A percentile compares a stretch with the other conserved stretches of the same genome.
phyloP scores from a whole-genome alignment of 2,329 filamentous ascomycete genomes.

The Annulohypoxylon truncatum region DNA sequence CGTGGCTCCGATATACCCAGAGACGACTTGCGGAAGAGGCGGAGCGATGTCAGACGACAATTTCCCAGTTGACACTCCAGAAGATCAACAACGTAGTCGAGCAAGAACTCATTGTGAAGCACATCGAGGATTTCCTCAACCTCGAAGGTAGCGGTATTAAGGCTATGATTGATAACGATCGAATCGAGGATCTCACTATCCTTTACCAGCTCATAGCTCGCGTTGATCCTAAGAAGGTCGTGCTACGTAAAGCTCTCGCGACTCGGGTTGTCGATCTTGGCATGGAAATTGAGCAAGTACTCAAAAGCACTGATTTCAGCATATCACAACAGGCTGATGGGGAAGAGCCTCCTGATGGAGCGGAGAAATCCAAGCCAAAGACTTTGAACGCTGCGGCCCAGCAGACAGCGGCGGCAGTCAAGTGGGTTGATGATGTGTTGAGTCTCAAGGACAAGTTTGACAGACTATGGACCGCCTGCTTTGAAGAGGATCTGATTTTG shows the following conservation, averaged over 20 bases:
- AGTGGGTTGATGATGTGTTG: slow-evolving; percentile 95
- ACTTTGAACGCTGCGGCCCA: slow-evolving; percentile 72
- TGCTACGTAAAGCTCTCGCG: slow-evolving; percentile 77
- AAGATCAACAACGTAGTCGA: slow-evolving; percentile 85
- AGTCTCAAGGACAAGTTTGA: slow-evolving; percentile 91
- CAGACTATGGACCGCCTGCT: slow-evolving; percentile 77
- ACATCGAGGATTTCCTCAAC: slow-evolving; percentile 83
- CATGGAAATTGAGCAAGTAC: slow-evolving; percentile 79
- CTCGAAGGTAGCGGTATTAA: slow-evolving; percentile 86
- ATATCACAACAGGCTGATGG: slow-evolving; percentile 49
- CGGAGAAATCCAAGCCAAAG: slow-evolving; percentile 61
- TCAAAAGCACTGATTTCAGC: slow-evolving; percentile 68
- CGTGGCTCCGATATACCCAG: slow-evolving; percentile 82
- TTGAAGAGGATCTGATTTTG: slow-evolving; percentile 78
- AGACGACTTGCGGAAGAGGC: slow-evolving; percentile 82
- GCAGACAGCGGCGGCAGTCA: slow-evolving; percentile 87
- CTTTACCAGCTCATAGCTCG: slow-evolving; percentile 83
- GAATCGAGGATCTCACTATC: slow-evolving; percentile 79
- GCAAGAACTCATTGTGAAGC: slow-evolving; percentile 78
- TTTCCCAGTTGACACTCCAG: slow-evolving; percentile 76
- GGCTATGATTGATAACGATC: slow-evolving; percentile 93
- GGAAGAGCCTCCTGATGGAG: slow-evolving; percentile 59
- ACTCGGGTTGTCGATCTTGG: slow-evolving; percentile 83
- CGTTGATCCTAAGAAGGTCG: slow-evolving; percentile 78
- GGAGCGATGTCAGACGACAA: slow-evolving; percentile 83